Conservation (phyloP, 495 filamentous ascomycete species). For the Chaetomium tenue region DNA sequence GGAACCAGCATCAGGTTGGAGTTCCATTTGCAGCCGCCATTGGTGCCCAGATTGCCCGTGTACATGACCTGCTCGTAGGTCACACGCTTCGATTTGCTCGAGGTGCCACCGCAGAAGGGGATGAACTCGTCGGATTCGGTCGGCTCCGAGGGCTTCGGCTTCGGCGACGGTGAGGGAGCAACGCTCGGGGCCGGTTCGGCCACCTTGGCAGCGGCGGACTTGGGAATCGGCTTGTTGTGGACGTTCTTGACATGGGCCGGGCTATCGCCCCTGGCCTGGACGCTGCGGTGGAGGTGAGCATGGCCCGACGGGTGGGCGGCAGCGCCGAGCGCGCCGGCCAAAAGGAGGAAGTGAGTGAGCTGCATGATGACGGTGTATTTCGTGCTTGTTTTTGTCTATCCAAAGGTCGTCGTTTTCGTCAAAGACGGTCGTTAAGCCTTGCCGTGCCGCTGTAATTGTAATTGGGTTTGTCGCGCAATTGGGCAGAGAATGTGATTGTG, state of each 20-base stretch:
- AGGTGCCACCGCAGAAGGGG: constrained; percentile 31
- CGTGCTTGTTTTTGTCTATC: constrained; percentile 15
- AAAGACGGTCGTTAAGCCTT: background rate
- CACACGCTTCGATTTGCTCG: constrained; percentile 37
- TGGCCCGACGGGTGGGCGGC: constrained; percentile 37
- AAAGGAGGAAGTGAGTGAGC: constrained; percentile 30
- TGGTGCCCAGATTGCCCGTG: constrained; percentile 36
- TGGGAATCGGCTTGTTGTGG: constrained; percentile 22
- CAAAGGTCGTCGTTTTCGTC: constrained; percentile 8
- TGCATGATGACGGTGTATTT: constrained; percentile 29
- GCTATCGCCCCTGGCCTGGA: constrained; percentile 27
- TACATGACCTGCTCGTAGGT: constrained; percentile 39
- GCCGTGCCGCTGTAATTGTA: background rate
- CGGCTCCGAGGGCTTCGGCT: background rate
- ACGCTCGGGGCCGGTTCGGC: constrained; percentile 13
- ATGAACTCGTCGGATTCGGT: constrained; percentile 16
- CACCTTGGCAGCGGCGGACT: constrained; percentile 8
- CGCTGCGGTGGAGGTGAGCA: constrained; percentile 35
- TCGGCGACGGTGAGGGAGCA: constrained; percentile 9
- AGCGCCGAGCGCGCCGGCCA: constrained; percentile 33
- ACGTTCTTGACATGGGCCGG: constrained; percentile 31
- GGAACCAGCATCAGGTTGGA: constrained; percentile 42
- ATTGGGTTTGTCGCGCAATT: background rate
- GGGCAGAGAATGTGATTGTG: background rate
- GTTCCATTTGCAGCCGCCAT: constrained; percentile 34